Conservation (phyloP, 192 early-diverging fungal species). For the Mortierella hygrophila region DNA sequence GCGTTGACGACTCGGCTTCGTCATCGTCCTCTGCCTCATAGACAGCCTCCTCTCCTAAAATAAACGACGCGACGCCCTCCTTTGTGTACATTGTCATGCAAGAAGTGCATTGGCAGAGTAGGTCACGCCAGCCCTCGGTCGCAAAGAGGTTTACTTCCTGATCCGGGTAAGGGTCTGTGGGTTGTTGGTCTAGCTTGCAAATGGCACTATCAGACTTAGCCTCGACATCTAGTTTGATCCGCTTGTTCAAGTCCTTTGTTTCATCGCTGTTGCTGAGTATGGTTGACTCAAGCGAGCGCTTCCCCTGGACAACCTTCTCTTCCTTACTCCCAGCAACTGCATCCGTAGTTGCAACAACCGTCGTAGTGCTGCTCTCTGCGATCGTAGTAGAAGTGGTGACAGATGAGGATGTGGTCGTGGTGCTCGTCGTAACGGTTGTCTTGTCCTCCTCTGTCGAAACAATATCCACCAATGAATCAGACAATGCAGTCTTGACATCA, state of each 20-base stretch:
- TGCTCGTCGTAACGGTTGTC: background rate
- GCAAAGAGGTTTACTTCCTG: slow-evolving; percentile 75
- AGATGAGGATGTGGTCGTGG: background rate
- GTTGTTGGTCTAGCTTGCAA: slow-evolving; percentile 37
- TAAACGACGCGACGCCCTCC: slow-evolving; percentile 59
- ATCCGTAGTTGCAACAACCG: background rate
- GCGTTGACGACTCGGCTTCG: slow-evolving; percentile 72
- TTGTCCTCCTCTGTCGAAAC: background rate
- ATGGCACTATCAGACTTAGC: background rate
- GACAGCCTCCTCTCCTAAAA: slow-evolving; percentile 73
- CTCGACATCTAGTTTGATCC: slow-evolving; percentile 10
- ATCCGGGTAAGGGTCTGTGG: slow-evolving; percentile 55
- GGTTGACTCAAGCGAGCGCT: slow-evolving; percentile 27
- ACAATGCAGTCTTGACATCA: background rate
- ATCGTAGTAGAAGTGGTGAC: slow-evolving; percentile 8
- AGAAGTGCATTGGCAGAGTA: slow-evolving; percentile 78
- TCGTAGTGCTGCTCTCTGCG: background rate
- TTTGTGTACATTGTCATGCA: slow-evolving; percentile 65
- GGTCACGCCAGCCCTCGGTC: slow-evolving; percentile 77
- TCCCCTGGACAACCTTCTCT: slow-evolving; percentile 11
- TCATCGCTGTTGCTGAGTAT: background rate
- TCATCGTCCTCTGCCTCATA: slow-evolving; percentile 88
- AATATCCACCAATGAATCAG: background rate
- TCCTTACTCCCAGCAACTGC: background rate
- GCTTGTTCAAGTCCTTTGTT: slow-evolving; percentile 28